Evolutionary conservation across 495 filamentous ascomycete genomes (phyloP).

Genomic region (Haplographium delicatum): DNA sequence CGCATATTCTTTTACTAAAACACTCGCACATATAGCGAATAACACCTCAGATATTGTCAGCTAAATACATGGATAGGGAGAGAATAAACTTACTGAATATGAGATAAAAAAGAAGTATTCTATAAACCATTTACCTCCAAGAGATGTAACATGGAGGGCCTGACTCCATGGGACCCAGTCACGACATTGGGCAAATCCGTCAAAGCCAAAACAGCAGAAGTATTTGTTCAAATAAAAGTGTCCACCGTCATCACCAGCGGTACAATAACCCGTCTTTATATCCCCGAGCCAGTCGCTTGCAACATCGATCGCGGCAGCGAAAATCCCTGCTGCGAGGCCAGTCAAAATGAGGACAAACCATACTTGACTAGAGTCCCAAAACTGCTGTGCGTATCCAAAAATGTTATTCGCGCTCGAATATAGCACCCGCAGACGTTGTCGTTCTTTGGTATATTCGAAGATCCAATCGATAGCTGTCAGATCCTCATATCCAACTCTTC

Average conservation of each 20-base stretch:
- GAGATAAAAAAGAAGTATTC: conserved; percentile 83
- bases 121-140: conserved; percentile 66
- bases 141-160: conserved; percentile 60
- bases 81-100: conserved; percentile 58
- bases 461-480: conserved; percentile 99
- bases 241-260: conserved; percentile 65
- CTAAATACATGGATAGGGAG: background rate
- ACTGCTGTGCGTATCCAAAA: conserved; percentile 62
- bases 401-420: conserved; percentile 64
- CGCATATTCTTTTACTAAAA: conserved; percentile 79
- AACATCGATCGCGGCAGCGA: conserved; percentile 87
- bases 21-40: conserved; percentile 73
- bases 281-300: conserved; percentile 94
- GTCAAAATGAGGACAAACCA: conserved; percentile 78
- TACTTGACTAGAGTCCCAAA: conserved; percentile 81
- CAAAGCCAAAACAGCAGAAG: conserved; percentile 91
- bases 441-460: conserved; percentile 96
- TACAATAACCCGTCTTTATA: conserved; percentile 87
- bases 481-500: conserved; percentile 92
- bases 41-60: conserved; percentile 49
- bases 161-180: conserved; percentile 84
- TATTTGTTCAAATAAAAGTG: conserved; percentile 83
- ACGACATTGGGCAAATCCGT: conserved; percentile 67
- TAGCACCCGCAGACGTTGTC: conserved; percentile 75
- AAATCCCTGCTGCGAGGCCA: conserved; percentile 72